Evolutionary conservation across 257 asterid genomes (phyloP).

Genomic region (Anisodus acutangulus): DNA sequence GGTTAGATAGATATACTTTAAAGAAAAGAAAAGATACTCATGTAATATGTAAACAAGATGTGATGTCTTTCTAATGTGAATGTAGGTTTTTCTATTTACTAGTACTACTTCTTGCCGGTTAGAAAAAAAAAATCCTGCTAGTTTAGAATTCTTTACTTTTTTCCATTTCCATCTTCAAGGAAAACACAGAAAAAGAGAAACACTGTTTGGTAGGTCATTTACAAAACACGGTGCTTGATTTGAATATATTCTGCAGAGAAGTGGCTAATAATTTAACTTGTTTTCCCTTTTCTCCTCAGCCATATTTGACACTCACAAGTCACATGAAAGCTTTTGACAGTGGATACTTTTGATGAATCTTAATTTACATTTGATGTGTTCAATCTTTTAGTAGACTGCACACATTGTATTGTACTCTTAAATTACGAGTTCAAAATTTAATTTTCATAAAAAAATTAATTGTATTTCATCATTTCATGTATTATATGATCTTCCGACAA

Average conservation of each 20-base stretch:
- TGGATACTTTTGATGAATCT: too few relatives aligned
- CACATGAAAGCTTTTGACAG: too few relatives aligned
- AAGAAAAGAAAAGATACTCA: too few relatives aligned
- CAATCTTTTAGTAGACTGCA: too few relatives aligned
- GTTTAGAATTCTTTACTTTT: neutral
- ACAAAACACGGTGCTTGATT: neutral
- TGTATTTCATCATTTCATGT: too few relatives aligned
- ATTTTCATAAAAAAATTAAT: too few relatives aligned
- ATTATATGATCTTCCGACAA: too few relatives aligned
- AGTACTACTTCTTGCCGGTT: neutral
- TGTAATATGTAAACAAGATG: neutral
- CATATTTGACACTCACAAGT: neutral
- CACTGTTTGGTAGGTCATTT: neutral
- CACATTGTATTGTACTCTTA: too few relatives aligned
- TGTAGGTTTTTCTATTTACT: neutral
- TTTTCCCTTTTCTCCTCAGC: neutral
- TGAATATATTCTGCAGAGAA: neutral
- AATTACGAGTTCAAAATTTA: too few relatives aligned
- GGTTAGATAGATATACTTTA: neutral
- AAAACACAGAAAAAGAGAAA: constrained; percentile 11
- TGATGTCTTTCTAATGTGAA: neutral
- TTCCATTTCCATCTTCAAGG: neutral
- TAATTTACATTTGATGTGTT: too few relatives aligned
- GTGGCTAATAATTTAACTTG: neutral
- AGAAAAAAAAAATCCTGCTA: too few relatives aligned